phyloP scores from a whole-genome alignment of 805 yeast species.

The Candida pseudofarinosa region DNA sequence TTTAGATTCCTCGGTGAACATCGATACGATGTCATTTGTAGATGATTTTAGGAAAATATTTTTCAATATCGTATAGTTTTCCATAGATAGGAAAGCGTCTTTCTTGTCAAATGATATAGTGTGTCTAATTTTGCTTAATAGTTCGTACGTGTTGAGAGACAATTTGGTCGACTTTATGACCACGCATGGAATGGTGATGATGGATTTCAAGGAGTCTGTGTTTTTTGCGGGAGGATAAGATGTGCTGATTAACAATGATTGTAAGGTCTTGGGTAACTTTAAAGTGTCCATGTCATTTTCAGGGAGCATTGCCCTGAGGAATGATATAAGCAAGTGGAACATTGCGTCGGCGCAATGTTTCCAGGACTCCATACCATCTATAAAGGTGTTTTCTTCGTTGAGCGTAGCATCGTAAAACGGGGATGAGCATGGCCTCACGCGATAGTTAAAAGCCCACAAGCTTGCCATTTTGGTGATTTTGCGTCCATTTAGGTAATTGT shows the following conservation, averaged over 20 bases:
- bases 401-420: slow-evolving; percentile 37
- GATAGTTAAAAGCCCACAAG: slow-evolving; percentile 77
- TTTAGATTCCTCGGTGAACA: slow-evolving; percentile 70
- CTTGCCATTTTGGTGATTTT: slow-evolving; percentile 80
- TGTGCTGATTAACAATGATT: slow-evolving; percentile 57
- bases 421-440: slow-evolving; percentile 20
- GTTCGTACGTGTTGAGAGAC: slow-evolving; percentile 50
- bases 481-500: slow-evolving; percentile 74
- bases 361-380: slow-evolving; percentile 75
- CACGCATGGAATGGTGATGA: slow-evolving; percentile 58
- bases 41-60: slow-evolving; percentile 60
- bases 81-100: slow-evolving; percentile 65
- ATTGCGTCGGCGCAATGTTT: slow-evolving; percentile 79
- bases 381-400: slow-evolving; percentile 39
- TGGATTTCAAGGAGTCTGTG: slow-evolving; percentile 29
- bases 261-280: slow-evolving; percentile 63
- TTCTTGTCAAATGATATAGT: slow-evolving; percentile 68
- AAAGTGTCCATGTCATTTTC: slow-evolving; percentile 55
- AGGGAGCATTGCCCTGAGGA: slow-evolving; percentile 73
- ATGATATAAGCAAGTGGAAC: slow-evolving; percentile 74
- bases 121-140: slow-evolving; percentile 46
- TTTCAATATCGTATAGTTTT: slow-evolving; percentile 72
- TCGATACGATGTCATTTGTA: slow-evolving; percentile 51
- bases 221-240: slow-evolving; percentile 69
- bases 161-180: slow-evolving; percentile 50